These are phyloP conservation scores for Curvularia lunata DNA, from an alignment of 2,329 filamentous ascomycete species.

Conservation along the genomic window DNA sequence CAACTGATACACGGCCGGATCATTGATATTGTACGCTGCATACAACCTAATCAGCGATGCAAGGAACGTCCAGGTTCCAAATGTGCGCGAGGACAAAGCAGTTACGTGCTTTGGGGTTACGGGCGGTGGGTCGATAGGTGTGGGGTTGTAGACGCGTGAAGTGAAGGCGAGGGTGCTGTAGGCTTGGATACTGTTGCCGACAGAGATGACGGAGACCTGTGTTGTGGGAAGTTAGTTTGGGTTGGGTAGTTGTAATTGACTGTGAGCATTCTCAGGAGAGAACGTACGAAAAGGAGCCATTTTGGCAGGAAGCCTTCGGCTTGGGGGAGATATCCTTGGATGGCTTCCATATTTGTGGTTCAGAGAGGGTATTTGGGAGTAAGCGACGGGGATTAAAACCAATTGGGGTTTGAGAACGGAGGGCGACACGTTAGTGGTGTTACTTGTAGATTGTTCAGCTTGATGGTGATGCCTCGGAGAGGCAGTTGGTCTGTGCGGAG, in stretches of 20 bases:
- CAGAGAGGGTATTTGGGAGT: neutral
- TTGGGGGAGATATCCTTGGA: conserved; percentile 53
- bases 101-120: conserved; percentile 63
- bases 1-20: conserved; percentile 77
- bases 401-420: neutral
- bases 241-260: neutral
- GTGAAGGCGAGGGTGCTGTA: conserved; percentile 82
- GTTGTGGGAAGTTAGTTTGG: neutral
- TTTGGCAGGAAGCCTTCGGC: conserved; percentile 63
- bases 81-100: conserved; percentile 76
- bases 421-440: conserved; percentile 4
- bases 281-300: conserved; percentile 68
- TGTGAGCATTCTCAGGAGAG: neutral
- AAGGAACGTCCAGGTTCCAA: conserved; percentile 87
- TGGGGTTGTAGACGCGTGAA: conserved; percentile 82
- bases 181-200: conserved; percentile 84
- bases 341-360: conserved; percentile 33
- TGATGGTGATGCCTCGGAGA: neutral
- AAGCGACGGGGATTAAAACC: neutral
- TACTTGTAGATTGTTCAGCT: conserved; percentile 1
- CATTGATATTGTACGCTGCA: conserved; percentile 79
- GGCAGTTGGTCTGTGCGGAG: conserved; percentile 13
- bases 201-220: conserved; percentile 80
- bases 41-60: conserved; percentile 79
- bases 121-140: conserved; percentile 49